These are phyloP conservation scores for Didymella pomorum DNA, from an alignment of 2,329 filamentous ascomycete genomes.

Conservation along the genomic window DNA sequence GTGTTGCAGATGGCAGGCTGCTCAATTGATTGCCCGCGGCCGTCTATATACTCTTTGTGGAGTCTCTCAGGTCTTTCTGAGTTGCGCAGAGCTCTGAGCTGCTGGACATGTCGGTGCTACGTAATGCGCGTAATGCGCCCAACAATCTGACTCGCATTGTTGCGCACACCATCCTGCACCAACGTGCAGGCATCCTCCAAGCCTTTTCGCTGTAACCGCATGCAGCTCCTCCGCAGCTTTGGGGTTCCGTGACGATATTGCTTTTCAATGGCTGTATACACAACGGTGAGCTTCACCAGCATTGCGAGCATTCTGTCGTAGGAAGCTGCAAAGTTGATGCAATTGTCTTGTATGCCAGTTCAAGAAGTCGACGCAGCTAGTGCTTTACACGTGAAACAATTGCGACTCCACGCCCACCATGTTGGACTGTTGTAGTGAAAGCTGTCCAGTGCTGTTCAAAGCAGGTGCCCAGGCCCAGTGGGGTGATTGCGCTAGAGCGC, in stretches of 20 bases:
- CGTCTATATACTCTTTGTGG: neutral
- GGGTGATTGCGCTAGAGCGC: conserved; percentile 1
- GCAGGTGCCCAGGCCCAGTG: conserved; percentile 28
- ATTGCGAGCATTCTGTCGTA: neutral
- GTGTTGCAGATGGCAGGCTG: neutral
- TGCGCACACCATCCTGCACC: conserved; percentile 11
- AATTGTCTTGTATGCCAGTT: neutral
- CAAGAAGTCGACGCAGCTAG: neutral
- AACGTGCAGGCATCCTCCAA: conserved; percentile 4
- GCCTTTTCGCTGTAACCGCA: neutral
- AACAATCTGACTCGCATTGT: conserved; percentile 12
- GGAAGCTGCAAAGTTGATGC: neutral
- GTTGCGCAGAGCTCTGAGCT: conserved; percentile 1
- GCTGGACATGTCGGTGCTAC: conserved; percentile 8
- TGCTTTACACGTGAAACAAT: neutral
- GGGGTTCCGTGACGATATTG: neutral
- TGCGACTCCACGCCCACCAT: neutral
- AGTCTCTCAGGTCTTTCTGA: neutral
- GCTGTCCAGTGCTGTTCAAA: conserved; percentile 1
- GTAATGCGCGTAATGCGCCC: conserved; percentile 13
- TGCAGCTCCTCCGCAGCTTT: neutral
- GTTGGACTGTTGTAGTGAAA: neutral
- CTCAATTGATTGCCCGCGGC: neutral
- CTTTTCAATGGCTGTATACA: neutral
- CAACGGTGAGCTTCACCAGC: neutral